These are phyloP conservation scores for Pythium inflatum DNA, from an alignment of 352 stramenopile species.

Conservation along the genomic window DNA sequence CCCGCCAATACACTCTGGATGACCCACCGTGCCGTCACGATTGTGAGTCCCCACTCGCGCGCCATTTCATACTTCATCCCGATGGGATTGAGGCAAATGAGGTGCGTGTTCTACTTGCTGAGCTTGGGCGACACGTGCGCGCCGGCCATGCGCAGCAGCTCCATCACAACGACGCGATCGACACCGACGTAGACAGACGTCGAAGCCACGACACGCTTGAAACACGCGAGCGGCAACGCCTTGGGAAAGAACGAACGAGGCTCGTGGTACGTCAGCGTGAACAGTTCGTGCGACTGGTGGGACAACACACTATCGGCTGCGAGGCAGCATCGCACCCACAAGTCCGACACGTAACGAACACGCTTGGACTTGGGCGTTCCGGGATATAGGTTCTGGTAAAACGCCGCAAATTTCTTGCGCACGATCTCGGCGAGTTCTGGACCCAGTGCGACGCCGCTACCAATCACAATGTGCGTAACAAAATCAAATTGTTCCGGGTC, in stretches of 20 bases:
- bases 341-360: conserved; percentile 54
- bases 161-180: conserved; percentile 62
- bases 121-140: conserved; percentile 57
- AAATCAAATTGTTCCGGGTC: conserved; percentile 62
- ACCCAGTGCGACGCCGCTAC: conserved; percentile 45
- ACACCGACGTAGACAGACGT: conserved; percentile 69
- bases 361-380: conserved; percentile 31
- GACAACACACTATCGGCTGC: conserved; percentile 47
- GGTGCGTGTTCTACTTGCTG: conserved; percentile 62
- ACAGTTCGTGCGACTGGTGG: conserved; percentile 57
- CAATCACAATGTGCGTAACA: conserved; percentile 68
- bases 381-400: conserved; percentile 24
- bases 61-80: conserved; percentile 74
- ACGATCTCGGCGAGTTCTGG: conserved; percentile 14
- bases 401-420: conserved; percentile 16
- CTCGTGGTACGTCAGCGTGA: conserved; percentile 42
- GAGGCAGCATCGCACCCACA: conserved; percentile 78
- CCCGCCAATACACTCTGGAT: conserved; percentile 61
- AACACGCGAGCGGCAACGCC: conserved; percentile 52
- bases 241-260: conserved; percentile 51
- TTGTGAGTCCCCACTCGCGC: conserved; percentile 46
- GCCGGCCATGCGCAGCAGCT: conserved; percentile 60
- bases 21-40: conserved; percentile 74
- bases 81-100: conserved; percentile 57
- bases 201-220: conserved; percentile 50